phyloP scores from a whole-genome alignment of 306 rosid genomes.

The Calophaca sinica region DNA sequence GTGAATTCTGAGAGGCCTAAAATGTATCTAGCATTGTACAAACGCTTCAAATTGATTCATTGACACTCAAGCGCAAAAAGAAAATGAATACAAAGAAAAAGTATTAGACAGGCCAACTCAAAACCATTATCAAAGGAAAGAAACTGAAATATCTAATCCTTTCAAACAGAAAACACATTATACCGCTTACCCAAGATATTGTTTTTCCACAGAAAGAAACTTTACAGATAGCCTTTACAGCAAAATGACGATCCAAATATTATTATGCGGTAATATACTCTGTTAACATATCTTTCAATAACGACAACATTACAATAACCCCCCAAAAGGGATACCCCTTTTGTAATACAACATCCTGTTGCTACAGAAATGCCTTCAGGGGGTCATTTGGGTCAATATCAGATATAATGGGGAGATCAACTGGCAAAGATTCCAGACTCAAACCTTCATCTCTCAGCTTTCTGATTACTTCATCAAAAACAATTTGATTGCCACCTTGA shows the following conservation, averaged over 20 bases:
- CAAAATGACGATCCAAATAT: conserved; percentile 29
- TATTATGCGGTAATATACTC: not conserved
- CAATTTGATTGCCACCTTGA: conserved; percentile 64
- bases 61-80: not conserved
- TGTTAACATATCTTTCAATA: conserved; percentile 3
- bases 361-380: conserved; percentile 60
- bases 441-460: conserved; percentile 66
- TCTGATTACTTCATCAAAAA: conserved; percentile 69
- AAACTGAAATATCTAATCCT: conserved; percentile 13
- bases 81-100: not conserved
- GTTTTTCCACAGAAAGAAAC: conserved; percentile 1
- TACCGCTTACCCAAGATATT: not conserved
- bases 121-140: not conserved
- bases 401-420: conserved; percentile 69
- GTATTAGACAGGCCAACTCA: not conserved
- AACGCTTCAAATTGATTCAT: not conserved
- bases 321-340: conserved; percentile 16
- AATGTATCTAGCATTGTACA: conserved; percentile 2
- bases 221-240: not conserved
- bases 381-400: conserved; percentile 76
- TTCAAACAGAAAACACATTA: not conserved
- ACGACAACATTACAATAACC: too few species aligned
- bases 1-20: not conserved
- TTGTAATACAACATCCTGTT: not conserved
- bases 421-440: conserved; percentile 58